These are phyloP conservation scores for Hemileia vastatrix DNA, from an alignment of 1,284 basidiomycete species.

Conservation along the genomic window DNA sequence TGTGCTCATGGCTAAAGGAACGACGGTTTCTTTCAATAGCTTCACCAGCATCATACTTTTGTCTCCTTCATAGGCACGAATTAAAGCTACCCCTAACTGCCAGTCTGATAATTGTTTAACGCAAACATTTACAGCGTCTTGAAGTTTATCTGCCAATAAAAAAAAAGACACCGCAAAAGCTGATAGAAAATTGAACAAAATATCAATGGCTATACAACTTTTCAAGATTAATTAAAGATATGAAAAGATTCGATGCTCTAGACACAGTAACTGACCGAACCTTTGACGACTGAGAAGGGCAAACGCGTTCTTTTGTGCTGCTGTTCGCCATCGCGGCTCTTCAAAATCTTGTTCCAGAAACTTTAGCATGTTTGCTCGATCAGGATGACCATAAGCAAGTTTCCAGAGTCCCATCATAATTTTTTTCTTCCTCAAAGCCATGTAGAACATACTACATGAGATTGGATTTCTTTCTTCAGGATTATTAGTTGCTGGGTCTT, in stretches of 20 bases:
- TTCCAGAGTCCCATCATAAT: slow-evolving; percentile 90
- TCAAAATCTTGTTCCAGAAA: slow-evolving; percentile 88
- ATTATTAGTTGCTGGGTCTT: slow-evolving; percentile 47
- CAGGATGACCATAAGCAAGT: slow-evolving; percentile 86
- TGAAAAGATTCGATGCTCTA: neutral
- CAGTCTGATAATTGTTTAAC: slow-evolving; percentile 78
- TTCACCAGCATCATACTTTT: slow-evolving; percentile 65
- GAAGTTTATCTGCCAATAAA: slow-evolving; percentile 73
- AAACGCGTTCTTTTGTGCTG: slow-evolving; percentile 93
- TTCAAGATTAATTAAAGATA: neutral
- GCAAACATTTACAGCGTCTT: slow-evolving; percentile 87
- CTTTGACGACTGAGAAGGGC: slow-evolving; percentile 80
- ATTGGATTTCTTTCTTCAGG: slow-evolving; percentile 60
- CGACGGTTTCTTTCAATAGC: slow-evolving; percentile 62
- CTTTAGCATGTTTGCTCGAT: slow-evolving; percentile 79
- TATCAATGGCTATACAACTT: slow-evolving; percentile 1
- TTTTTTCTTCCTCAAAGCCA: slow-evolving; percentile 81
- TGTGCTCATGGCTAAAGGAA: slow-evolving; percentile 71
- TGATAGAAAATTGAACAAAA: slow-evolving; percentile 40
- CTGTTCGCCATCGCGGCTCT: slow-evolving; percentile 74
- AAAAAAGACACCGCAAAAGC: slow-evolving; percentile 98
- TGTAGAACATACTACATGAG: slow-evolving; percentile 81
- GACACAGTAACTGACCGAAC: slow-evolving; percentile 58
- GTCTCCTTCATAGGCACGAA: slow-evolving; percentile 70
- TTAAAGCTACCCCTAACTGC: slow-evolving; percentile 76